phyloP scores from a whole-genome alignment of 2,329 filamentous ascomycete species.

The Fusarium compactum region DNA sequence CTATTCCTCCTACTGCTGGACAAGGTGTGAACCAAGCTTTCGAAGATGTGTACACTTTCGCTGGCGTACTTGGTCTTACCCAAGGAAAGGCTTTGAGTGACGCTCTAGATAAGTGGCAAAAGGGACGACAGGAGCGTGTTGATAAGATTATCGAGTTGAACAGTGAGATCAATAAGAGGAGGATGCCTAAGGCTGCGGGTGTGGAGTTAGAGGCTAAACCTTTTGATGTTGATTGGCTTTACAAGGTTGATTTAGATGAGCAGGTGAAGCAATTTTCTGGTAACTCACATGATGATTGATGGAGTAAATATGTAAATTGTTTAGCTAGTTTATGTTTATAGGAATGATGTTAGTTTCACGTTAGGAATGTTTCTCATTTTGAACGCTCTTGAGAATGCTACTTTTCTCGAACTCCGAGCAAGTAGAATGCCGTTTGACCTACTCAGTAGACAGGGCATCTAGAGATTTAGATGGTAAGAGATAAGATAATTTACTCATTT shows the following conservation, averaged over 20 bases:
- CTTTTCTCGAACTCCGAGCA: too few species aligned
- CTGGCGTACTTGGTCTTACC: slow-evolving; percentile 52
- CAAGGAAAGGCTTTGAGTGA: slow-evolving; percentile 33
- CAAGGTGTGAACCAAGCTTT: slow-evolving; percentile 62
- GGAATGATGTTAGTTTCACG: too few species aligned
- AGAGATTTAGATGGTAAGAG: too few species aligned
- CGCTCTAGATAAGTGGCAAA: slow-evolving; percentile 56
- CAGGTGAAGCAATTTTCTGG: slow-evolving; percentile 46
- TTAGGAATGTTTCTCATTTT: too few species aligned
- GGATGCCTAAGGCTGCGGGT: slow-evolving; percentile 55
- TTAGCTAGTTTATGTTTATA: too few species aligned
- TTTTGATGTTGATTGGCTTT: slow-evolving; percentile 59
- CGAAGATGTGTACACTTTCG: slow-evolving; percentile 63
- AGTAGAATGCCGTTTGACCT: too few species aligned
- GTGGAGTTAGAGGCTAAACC: slow-evolving; percentile 42
- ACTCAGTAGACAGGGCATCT: too few species aligned
- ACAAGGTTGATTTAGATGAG: slow-evolving; percentile 54
- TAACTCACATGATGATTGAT: fast-evolving
- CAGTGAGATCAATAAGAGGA: slow-evolving; percentile 59
- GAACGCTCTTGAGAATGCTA: too few species aligned
- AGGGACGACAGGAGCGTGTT: slow-evolving; percentile 60
- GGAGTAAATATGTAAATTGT: too few species aligned
- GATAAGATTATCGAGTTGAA: slow-evolving; percentile 62
- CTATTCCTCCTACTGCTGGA: slow-evolving; percentile 60
- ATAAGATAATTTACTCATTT: too few species aligned